Base-by-base conservation (phyloP, 2,329 filamentous ascomycete genomes). In the Huntiella omanensis region DNA sequence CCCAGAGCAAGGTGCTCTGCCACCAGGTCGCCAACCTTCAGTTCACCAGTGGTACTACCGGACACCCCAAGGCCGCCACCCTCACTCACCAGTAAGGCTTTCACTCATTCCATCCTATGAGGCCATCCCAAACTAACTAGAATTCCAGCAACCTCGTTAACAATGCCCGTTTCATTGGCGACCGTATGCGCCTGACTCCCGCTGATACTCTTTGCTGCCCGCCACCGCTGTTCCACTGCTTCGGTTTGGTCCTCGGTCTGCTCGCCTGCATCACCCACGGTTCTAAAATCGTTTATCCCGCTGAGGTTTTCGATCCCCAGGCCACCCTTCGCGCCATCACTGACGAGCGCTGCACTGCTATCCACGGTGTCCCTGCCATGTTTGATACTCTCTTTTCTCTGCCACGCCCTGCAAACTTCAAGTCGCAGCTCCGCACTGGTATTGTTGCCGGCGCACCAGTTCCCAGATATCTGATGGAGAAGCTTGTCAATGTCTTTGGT, bases 291-390 rank as follows among this genome's bases (percentile, higher is more conserved):
- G 75, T 88, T 7, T 84, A 84, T 55, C 82, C 83, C 0, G 71
- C 73, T 52, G 79, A 85, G 54, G 74, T 78, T 0, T 88, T 88
- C 55, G 77, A 84, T 54, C 69, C 80, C 1, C 60, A 63, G 4
- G 74, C 79, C 0, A 79, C 78, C 2, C 66, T 87, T 33, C 66
- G 66, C 38, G 77, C 80, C 46, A 73, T 88, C 35, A 69, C 71
- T 1, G 68, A 77, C 45, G 77, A 83, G 56, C 63, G 66, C 40
- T 81, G 77, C 58, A 88, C 83, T 0, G 83, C 79, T 0, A 66
- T 88, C 0, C 82, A 87, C 56, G 83, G 83, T 33, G 83, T 88
- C 0, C 83, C 83, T 0, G 82, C 83, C 48, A 88, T 88, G 83
- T 85, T 86, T 59, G 80, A 85, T 56, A 76, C 77, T 0, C 60